These are phyloP conservation scores for Cercospora sp. DNA, from an alignment of 2,329 filamentous ascomycete genomes.

Conservation along the genomic window DNA sequence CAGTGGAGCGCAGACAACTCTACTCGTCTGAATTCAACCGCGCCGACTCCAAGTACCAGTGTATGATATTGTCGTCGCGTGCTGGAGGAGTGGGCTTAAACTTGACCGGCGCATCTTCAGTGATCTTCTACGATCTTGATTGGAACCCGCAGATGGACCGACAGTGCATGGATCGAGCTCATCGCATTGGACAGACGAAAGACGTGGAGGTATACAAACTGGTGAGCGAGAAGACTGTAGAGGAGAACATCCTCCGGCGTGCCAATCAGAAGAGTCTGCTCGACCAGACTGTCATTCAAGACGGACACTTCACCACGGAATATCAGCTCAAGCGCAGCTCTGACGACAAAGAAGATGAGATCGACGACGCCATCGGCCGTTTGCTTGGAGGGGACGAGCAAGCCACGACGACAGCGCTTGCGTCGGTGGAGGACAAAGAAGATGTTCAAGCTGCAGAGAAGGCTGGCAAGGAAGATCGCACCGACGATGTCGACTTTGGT, in stretches of 20 bases:
- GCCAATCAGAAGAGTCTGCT: constrained; percentile 97
- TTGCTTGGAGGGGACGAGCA: constrained; percentile 68
- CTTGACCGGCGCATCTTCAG: constrained; percentile 90
- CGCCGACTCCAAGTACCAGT: constrained; percentile 84
- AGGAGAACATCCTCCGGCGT: constrained; percentile 95
- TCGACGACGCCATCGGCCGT: constrained; percentile 80
- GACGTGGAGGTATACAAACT: constrained; percentile 93
- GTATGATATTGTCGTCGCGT: constrained; percentile 91
- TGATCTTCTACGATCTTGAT: constrained; percentile 98
- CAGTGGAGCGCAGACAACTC: constrained; percentile 92
- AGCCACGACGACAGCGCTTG: constrained; percentile 70
- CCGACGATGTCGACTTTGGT: constrained; percentile 77
- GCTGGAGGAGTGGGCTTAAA: constrained; percentile 96
- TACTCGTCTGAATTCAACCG: constrained; percentile 92
- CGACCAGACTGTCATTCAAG: constrained; percentile 97
- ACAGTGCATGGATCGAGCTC: constrained; percentile 95
- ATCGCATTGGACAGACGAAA: constrained; percentile 94
- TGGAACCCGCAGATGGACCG: constrained; percentile 99
- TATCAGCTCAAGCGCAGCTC: constrained; percentile 50
- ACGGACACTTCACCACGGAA: constrained; percentile 96
- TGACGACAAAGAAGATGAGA: constrained; percentile 61
- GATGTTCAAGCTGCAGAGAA: constrained; percentile 84
- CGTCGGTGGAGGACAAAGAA: constrained; percentile 88
- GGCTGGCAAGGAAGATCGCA: constrained; percentile 82
- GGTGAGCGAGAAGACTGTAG: constrained; percentile 70